Conservation (phyloP, 2,329 filamentous ascomycete species). For the Aspergillus proliferans region DNA sequence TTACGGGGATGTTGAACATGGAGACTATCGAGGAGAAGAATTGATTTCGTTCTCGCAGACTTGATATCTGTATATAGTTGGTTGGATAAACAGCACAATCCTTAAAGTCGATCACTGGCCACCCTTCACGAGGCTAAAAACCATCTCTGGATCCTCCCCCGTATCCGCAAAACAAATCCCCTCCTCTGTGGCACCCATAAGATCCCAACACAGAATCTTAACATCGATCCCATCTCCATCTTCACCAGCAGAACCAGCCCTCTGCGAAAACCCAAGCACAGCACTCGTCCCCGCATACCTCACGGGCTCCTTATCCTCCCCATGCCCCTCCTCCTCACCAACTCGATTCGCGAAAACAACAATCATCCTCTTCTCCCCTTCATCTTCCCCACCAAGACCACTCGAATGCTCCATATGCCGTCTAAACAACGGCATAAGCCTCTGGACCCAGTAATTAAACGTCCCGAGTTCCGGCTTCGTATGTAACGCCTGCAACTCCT, state of each 20-base stretch:
- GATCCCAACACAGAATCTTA: constrained; percentile 42
- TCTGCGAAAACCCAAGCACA: constrained; percentile 36
- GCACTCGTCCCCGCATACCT: constrained; percentile 46
- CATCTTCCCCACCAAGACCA: constrained; percentile 18
- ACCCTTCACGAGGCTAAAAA: constrained; percentile 27
- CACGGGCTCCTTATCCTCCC: constrained; percentile 32
- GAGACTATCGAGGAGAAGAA: not conserved
- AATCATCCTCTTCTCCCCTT: constrained; percentile 30
- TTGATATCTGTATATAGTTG: too few relatives aligned
- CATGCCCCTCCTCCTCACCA: constrained; percentile 35
- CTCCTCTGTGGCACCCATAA: constrained; percentile 40
- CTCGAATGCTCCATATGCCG: constrained; percentile 22
- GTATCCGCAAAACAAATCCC: constrained; percentile 45
- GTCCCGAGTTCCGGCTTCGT: constrained; percentile 53
- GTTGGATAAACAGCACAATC: too few relatives aligned
- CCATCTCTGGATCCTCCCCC: constrained; percentile 32
- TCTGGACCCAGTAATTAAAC: constrained; percentile 57
- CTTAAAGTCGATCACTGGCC: too few relatives aligned
- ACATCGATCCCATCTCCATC: constrained; percentile 19
- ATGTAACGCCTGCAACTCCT: constrained; percentile 42
- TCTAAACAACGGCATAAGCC: constrained; percentile 49
- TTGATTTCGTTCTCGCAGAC: too few relatives aligned
- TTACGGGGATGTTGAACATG: not conserved
- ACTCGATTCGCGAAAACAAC: constrained; percentile 44
- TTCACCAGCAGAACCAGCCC: constrained; percentile 1